Conservation (phyloP, 163 green algal species). For the Scenedesmus sp. region DNA sequence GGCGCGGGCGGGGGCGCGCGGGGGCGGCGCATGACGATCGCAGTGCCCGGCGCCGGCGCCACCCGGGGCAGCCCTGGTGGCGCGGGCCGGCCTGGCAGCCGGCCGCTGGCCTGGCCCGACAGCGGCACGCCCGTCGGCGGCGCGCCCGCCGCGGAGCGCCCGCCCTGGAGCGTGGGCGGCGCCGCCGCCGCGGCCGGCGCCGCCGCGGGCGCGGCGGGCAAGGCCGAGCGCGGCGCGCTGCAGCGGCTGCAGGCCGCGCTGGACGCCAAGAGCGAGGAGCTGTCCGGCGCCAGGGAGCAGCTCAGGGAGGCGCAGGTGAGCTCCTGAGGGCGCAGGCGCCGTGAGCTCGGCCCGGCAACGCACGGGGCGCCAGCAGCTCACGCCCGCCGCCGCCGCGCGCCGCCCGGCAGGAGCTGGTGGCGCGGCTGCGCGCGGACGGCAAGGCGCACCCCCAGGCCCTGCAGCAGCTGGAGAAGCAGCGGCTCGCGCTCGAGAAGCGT, state of each 20-base stretch:
- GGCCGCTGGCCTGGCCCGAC: neutral
- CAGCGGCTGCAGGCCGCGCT: conserved; percentile 33
- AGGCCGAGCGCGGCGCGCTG: neutral
- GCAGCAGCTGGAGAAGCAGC: conserved; percentile 27
- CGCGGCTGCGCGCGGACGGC: conserved; percentile 14
- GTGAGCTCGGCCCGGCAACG: too few relatives aligned
- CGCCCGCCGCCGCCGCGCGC: too few relatives aligned
- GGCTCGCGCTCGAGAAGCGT: conserved; percentile 13
- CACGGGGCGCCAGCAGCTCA: too few relatives aligned
- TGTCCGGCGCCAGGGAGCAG: conserved; percentile 12
- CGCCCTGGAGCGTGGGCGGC: conserved; percentile 26
- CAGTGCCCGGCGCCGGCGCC: neutral
- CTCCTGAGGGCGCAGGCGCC: too few relatives aligned
- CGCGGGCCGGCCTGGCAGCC: neutral
- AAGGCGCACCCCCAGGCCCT: conserved; percentile 23
- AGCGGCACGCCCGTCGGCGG: neutral
- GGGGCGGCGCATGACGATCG: neutral
- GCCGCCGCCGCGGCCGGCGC: neutral
- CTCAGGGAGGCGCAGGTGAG: conserved; percentile 37
- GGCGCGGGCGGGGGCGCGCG: neutral
- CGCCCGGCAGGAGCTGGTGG: conserved; percentile 15
- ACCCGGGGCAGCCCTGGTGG: too few relatives aligned
- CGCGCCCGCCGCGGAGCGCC: neutral
- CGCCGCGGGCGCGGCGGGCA: neutral
- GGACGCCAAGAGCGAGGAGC: conserved; percentile 34